phyloP scores from a whole-genome alignment of 805 yeast genomes.

The Soucietia sequanensis region DNA sequence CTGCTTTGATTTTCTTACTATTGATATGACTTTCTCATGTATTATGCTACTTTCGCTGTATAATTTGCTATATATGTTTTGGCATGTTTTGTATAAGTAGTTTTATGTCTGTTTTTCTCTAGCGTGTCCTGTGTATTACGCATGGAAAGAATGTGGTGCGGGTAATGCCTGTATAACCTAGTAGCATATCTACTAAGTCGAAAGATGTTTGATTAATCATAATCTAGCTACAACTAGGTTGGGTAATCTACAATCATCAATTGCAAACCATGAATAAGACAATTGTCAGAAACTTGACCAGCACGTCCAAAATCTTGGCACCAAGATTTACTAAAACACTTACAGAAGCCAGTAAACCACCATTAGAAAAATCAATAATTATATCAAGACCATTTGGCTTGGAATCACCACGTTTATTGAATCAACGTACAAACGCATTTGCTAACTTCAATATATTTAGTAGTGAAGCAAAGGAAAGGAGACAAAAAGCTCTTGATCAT shows the following conservation, averaged over 20 bases:
- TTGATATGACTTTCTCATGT: not conserved
- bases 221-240: too few relatives aligned
- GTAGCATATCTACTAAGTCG: too few relatives aligned
- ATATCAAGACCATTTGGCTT: conserved; percentile 41
- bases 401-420: conserved; percentile 26
- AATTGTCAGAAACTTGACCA: too few relatives aligned
- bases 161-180: too few relatives aligned
- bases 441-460: conserved; percentile 26
- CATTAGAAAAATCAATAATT: conserved; percentile 28
- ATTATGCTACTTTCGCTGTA: not conserved
- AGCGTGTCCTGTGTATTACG: too few relatives aligned
- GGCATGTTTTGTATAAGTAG: too few relatives aligned
- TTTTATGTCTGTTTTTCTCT: too few relatives aligned
- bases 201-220: too few relatives aligned
- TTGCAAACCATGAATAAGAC: too few relatives aligned
- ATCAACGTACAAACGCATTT: conserved; percentile 13
- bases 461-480: conserved; percentile 32
- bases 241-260: too few relatives aligned
- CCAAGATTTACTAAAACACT: conserved; percentile 39
- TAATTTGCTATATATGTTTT: not conserved
- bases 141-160: too few relatives aligned
- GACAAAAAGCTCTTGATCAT: conserved; percentile 40
- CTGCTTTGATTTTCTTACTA: conserved; percentile 3
- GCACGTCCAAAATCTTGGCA: too few relatives aligned
- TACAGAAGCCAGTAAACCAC: conserved; percentile 37